Evolutionary conservation across 768 basidiomycete genomes (phyloP).

Genomic region (Dacryopinax primogenitus): DNA sequence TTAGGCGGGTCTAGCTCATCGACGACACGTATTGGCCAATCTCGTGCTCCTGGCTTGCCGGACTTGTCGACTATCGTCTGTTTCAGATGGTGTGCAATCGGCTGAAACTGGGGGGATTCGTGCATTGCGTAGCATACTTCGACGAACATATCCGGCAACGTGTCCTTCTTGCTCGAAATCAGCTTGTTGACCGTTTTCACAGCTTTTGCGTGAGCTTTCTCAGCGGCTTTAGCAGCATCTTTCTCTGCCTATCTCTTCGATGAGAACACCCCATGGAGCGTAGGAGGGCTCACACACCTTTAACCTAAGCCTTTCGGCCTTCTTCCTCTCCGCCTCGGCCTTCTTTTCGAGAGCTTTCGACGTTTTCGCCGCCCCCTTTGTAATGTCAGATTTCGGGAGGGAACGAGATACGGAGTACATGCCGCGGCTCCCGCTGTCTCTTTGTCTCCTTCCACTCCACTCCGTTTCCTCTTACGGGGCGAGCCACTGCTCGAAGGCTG

Average conservation of each 20-base stretch:
- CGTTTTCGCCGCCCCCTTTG: neutral
- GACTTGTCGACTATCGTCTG: neutral
- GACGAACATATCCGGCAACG: neutral
- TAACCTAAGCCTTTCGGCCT: neutral
- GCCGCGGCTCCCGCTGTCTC: neutral
- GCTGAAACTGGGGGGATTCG: neutral
- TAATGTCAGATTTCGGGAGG: neutral
- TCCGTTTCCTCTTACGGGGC: conserved; percentile 2
- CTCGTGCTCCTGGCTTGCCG: neutral
- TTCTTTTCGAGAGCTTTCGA: conserved; percentile 2
- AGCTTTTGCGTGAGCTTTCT: neutral
- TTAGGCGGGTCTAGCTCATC: neutral
- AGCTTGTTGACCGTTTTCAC: neutral
- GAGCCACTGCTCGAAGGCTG: neutral
- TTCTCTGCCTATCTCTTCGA: neutral
- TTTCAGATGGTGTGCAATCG: neutral
- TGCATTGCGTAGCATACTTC: neutral
- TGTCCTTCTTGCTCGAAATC: neutral
- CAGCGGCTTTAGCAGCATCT: neutral
- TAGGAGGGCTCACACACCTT: neutral
- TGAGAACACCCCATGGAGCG: neutral
- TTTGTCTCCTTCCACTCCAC: neutral
- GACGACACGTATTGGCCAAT: conserved; percentile 1
- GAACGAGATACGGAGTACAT: neutral
- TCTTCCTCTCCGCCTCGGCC: neutral